Evolutionary conservation across 495 filamentous ascomycete genomes (phyloP).

Genomic region (Podospora anserina): DNA sequence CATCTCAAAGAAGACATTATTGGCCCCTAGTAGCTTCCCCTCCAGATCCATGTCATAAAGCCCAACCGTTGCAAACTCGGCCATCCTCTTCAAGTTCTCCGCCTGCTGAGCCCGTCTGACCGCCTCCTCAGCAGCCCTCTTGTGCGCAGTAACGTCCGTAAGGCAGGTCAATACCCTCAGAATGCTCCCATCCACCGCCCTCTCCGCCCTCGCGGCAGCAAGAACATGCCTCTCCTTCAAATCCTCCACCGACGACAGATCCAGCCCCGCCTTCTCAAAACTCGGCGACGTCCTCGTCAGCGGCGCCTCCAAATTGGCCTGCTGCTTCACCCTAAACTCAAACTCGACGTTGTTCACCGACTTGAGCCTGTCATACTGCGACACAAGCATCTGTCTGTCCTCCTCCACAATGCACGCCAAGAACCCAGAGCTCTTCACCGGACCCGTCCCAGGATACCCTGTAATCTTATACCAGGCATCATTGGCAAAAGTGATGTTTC

Average conservation of each 20-base stretch:
- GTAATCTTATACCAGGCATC: constrained; percentile 56
- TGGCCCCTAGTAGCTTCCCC: constrained; percentile 41
- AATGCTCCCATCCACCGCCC: constrained; percentile 35
- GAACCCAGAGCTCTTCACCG: constrained; percentile 34
- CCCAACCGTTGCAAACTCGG: constrained; percentile 46
- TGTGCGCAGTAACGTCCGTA: constrained; percentile 46
- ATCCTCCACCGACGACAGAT: constrained; percentile 32
- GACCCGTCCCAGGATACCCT: constrained; percentile 25
- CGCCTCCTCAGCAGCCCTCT: constrained; percentile 41
- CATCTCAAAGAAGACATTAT: constrained; percentile 47
- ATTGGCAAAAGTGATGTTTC: constrained; percentile 62
- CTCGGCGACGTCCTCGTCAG: constrained; percentile 39
- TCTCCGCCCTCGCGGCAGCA: constrained; percentile 42
- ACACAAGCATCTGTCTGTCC: constrained; percentile 33
- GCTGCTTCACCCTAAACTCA: constrained; percentile 41
- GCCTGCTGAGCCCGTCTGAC: constrained; percentile 44
- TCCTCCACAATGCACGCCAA: constrained; percentile 41
- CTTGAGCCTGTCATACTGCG: constrained; percentile 38
- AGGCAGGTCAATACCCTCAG: constrained; percentile 43
- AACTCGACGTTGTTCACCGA: constrained; percentile 34
- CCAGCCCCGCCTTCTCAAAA: constrained; percentile 41
- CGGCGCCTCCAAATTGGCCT: constrained; percentile 23
- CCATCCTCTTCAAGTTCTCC: constrained; percentile 49
- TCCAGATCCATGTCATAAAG: constrained; percentile 48
- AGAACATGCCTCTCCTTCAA: constrained; percentile 37